phyloP scores from a whole-genome alignment of 2,329 filamentous ascomycete genomes.

The Fusarium ramigenum region DNA sequence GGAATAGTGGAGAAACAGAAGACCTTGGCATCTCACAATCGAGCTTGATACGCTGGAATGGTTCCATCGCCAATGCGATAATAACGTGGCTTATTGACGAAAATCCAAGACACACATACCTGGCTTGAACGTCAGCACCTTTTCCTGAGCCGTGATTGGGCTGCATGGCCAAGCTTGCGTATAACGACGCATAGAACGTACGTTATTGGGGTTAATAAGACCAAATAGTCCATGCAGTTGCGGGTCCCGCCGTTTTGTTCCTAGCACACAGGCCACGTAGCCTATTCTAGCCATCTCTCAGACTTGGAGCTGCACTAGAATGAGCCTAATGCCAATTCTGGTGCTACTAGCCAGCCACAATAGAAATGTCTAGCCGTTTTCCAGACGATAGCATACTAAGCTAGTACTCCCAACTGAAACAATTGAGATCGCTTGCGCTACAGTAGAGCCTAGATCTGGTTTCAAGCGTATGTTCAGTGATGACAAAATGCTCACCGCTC shows the following conservation, averaged over 20 bases:
- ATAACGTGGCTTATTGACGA: background rate
- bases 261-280: background rate
- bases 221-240: background rate
- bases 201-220: background rate
- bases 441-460: background rate
- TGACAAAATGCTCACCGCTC: background rate
- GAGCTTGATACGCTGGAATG: background rate
- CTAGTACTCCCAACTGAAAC: background rate
- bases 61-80: too few species aligned
- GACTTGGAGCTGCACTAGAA: background rate
- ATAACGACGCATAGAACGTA: background rate
- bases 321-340: background rate
- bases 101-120: background rate
- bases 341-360: background rate
- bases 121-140: background rate
- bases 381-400: rapidly evolving
- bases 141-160: background rate
- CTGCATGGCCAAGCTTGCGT: background rate
- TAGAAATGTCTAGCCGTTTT: background rate
- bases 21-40: too few species aligned
- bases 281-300: background rate
- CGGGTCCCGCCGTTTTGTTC: background rate
- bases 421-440: background rate
- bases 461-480: background rate
- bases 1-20: too few species aligned